Base-by-base conservation (phyloP, 1,284 basidiomycete species). In the Sporisorium scitamineum region DNA sequence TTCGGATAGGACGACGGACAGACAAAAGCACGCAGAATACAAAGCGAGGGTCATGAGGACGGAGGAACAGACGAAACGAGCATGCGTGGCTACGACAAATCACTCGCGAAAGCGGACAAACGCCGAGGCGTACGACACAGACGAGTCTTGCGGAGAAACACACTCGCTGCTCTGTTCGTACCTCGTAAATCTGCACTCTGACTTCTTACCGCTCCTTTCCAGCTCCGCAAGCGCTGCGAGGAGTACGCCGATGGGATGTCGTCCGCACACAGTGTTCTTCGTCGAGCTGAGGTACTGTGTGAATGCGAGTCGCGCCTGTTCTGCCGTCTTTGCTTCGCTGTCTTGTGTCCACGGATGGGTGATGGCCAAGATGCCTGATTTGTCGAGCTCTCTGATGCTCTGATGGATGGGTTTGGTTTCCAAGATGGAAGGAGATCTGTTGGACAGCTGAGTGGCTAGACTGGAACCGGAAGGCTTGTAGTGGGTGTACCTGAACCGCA, bases 191-290 rank as follows among this genome's bases (percentile, higher is more conserved):
- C 76, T 60, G 32, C 72, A 76, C 53, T 79, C 78, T 10, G 53
- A 54, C 62, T 57, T 51, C 45, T 68, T 61, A 18, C 61, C 82
- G 56, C 87, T 86, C 53, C 86, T 86, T 83, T 93, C 90, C 29
- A 95, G 83, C 6, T 87, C 86, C 1, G 90, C 83, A 39, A 97
- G 85, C 2, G 94, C 91, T 5, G 91, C 92, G 5, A 99, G 87
- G 5, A 99, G 88, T 0, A 98, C 92, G 0, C 94, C 93, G 69
- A 99, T 97, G 0, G 97, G 95, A 83, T 97, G 94, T 54, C 95
- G 88, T 0, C 97, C 96, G 52, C 97, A 99, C 47, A 99, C 96
- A 0, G 97, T 99, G 86, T 99, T 99, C 88, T 92, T 90, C 20
- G 96, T 98, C 68, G 89, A 86, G 18, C 88, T 85, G 2, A 99